These are phyloP conservation scores for Exophiala oligosperma DNA, from an alignment of 2,329 filamentous ascomycete species.

Conservation along the genomic window DNA sequence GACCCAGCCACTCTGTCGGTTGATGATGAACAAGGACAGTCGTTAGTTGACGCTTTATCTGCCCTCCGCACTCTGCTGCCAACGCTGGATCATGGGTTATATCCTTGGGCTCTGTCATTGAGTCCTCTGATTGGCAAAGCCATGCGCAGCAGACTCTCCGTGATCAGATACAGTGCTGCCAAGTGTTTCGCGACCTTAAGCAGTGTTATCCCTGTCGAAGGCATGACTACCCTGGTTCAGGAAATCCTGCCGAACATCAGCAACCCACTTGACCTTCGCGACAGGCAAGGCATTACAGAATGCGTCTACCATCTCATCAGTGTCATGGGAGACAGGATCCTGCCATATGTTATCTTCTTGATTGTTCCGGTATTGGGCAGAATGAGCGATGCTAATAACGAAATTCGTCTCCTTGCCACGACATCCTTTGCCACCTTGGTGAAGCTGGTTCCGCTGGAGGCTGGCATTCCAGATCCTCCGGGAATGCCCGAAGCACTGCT, in stretches of 20 bases:
- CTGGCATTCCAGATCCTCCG: slow-evolving; percentile 93
- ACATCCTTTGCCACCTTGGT: slow-evolving; percentile 96
- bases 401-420: slow-evolving; percentile 89
- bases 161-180: slow-evolving; percentile 93
- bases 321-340: slow-evolving; percentile 93
- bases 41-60: slow-evolving; percentile 91
- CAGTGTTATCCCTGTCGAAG: slow-evolving; percentile 91
- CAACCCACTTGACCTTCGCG: slow-evolving; percentile 83
- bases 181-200: slow-evolving; percentile 98
- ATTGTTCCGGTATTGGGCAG: slow-evolving; percentile 94
- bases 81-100: slow-evolving; percentile 74
- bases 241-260: slow-evolving; percentile 88
- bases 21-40: slow-evolving; percentile 77
- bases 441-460: slow-evolving; percentile 94
- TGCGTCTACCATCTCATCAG: slow-evolving; percentile 96
- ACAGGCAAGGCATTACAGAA: slow-evolving; percentile 91
- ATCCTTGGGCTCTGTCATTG: slow-evolving; percentile 78
- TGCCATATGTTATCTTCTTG: slow-evolving; percentile 98
- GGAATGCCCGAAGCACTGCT: slow-evolving; percentile 86
- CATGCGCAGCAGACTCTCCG: slow-evolving; percentile 81
- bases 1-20: slow-evolving; percentile 52
- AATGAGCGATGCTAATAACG: slow-evolving; percentile 98
- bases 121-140: slow-evolving; percentile 85
- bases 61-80: slow-evolving; percentile 89
- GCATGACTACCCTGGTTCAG: slow-evolving; percentile 94